A percentile compares a stretch with the other conserved stretches of the same genome.
Evolutionary conservation across 306 rosid species (phyloP).

Genomic region (Gastrolobium bilobum): DNA sequence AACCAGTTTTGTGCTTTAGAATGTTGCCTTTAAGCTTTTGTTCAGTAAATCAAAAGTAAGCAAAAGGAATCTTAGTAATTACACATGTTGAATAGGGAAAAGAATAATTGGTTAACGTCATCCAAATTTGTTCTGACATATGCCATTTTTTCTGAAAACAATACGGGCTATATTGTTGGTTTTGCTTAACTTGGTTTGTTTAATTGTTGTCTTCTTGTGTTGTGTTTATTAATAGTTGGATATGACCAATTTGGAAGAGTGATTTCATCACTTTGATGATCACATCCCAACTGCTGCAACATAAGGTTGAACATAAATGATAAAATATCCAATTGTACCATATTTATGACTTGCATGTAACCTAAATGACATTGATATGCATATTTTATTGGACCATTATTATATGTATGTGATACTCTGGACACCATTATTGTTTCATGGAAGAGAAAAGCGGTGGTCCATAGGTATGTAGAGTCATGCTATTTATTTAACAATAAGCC

Average conservation of each 20-base stretch:
- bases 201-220: constrained; percentile 55
- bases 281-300: constrained; percentile 65
- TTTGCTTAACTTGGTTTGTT: constrained; percentile 51
- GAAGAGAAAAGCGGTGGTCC: constrained; percentile 40
- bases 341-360: constrained; percentile 51
- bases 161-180: constrained; percentile 45
- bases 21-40: constrained; percentile 29
- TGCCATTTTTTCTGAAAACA: constrained; percentile 32
- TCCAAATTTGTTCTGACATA: constrained; percentile 35
- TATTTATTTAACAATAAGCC: neutral
- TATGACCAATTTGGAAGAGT: constrained; percentile 52
- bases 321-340: constrained; percentile 47
- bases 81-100: constrained; percentile 40
- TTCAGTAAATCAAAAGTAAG: constrained; percentile 46
- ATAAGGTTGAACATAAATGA: constrained; percentile 54
- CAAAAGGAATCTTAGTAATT: constrained; percentile 43
- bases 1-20: constrained; percentile 27
- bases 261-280: constrained; percentile 62
- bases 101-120: constrained; percentile 23
- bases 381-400: constrained; percentile 53
- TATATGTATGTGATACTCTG: constrained; percentile 45
- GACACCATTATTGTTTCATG: constrained; percentile 51
- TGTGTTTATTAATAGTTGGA: constrained; percentile 50
- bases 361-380: constrained; percentile 49
- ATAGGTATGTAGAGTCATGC: constrained; percentile 42